Conservation (phyloP, 2,329 filamentous ascomycete genomes). For the Curvularia sp. region DNA sequence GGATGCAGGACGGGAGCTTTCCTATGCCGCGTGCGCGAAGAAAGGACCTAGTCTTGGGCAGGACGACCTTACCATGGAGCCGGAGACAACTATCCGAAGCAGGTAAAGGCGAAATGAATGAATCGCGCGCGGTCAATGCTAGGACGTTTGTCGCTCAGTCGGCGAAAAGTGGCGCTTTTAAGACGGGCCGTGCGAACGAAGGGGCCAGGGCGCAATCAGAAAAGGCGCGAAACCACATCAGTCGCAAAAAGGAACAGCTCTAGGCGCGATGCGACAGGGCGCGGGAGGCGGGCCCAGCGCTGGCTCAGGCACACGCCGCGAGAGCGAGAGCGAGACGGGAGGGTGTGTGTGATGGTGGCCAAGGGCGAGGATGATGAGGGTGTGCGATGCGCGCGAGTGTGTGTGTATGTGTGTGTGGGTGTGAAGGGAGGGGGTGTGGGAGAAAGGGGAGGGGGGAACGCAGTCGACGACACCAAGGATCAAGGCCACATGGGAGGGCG, state of each 20-base stretch:
- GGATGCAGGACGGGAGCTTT: constrained; percentile 41
- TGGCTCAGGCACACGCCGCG: constrained; percentile 16
- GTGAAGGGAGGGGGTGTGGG: constrained; percentile 2
- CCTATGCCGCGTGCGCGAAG: constrained; percentile 41
- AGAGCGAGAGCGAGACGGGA: not conserved
- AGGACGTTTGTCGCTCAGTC: constrained; percentile 44
- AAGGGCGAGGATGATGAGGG: not conserved
- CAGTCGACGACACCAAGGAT: constrained; percentile 1
- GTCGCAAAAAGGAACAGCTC: constrained; percentile 24
- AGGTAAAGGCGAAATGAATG: constrained; percentile 38
- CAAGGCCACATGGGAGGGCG: constrained; percentile 1
- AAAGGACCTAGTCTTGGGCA: constrained; percentile 42
- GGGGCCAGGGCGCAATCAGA: constrained; percentile 35
- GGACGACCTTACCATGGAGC: constrained; percentile 49
- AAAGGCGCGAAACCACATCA: constrained; percentile 27
- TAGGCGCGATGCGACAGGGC: constrained; percentile 16
- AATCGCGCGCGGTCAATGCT: constrained; percentile 42
- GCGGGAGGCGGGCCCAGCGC: constrained; percentile 14
- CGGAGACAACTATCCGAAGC: constrained; percentile 48
- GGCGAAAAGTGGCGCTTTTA: constrained; percentile 39
- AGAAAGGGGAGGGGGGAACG: constrained; percentile 1
- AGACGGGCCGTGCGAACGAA: constrained; percentile 41
- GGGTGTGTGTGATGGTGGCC: not conserved
- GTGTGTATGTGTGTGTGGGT: too few relatives aligned
- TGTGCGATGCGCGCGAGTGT: not conserved